Percentiles rank a stretch among this genome's conserved stretches.
Evolutionary conservation across 2,329 filamentous ascomycete species (phyloP).

Genomic region (Xylariomycetidae sp.): DNA sequence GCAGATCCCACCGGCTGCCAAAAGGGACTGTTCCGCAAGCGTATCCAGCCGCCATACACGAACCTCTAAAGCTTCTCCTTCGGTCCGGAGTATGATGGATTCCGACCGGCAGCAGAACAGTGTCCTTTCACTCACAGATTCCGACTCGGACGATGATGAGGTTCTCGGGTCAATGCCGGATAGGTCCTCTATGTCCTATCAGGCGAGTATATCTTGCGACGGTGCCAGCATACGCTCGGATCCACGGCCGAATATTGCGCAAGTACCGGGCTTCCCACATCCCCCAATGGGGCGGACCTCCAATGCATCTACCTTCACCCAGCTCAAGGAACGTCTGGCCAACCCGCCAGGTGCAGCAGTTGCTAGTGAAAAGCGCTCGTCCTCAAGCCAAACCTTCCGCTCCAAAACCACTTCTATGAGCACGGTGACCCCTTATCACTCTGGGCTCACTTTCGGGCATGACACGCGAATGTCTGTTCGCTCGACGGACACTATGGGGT

Average conservation of each 20-base stretch:
- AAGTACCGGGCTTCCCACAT: too few relatives aligned
- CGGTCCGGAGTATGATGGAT: slow-evolving; percentile 40
- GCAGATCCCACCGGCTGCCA: slow-evolving; percentile 22
- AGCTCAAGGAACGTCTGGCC: slow-evolving; percentile 36
- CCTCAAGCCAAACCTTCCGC: slow-evolving; percentile 16
- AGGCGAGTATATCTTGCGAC: slow-evolving; percentile 20
- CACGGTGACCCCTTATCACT: slow-evolving; percentile 13
- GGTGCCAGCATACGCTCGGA: slow-evolving; percentile 5
- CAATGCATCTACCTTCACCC: slow-evolving; percentile 31
- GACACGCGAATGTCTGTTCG: slow-evolving; percentile 32
- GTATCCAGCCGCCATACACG: slow-evolving; percentile 50
- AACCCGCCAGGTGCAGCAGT: slow-evolving; percentile 27
- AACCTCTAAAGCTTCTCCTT: slow-evolving; percentile 47
- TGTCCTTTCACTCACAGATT: slow-evolving; percentile 46
- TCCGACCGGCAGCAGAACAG: slow-evolving; percentile 50
- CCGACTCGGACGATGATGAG: slow-evolving; percentile 42
- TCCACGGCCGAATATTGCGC: too few relatives aligned
- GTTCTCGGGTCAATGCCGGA: slow-evolving; percentile 25
- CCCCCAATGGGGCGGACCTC: too few relatives aligned
- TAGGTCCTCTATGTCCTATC: slow-evolving; percentile 28
- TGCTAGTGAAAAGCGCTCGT: slow-evolving; percentile 11
- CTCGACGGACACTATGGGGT: slow-evolving; percentile 31
- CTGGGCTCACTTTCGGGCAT: slow-evolving; percentile 10
- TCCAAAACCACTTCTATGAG: slow-evolving; percentile 21
- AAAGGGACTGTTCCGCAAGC: slow-evolving; percentile 41